Conservation (phyloP, 1,284 basidiomycete species). For the Serendipita sp. region DNA sequence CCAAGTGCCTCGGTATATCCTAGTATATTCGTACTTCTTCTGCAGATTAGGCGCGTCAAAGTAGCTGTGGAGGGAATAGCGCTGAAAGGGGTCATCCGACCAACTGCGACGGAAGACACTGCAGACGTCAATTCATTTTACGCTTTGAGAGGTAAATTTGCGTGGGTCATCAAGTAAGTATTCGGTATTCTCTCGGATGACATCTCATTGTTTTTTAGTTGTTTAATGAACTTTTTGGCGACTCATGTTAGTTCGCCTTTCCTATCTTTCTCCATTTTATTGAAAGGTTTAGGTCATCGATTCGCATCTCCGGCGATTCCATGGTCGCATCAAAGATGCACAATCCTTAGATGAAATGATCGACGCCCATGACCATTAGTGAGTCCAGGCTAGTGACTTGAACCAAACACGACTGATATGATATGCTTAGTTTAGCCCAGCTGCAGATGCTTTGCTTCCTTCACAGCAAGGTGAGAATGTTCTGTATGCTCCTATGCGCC, state of each 20-base stretch:
- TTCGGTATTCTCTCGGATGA: neutral
- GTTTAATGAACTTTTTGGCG: neutral
- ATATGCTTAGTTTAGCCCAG: slow-evolving; percentile 37
- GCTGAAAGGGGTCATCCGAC: slow-evolving; percentile 32
- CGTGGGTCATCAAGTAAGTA: slow-evolving; percentile 74
- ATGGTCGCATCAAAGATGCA: slow-evolving; percentile 36
- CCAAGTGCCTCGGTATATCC: slow-evolving; percentile 45
- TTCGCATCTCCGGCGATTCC: slow-evolving; percentile 42
- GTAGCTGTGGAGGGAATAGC: slow-evolving; percentile 52
- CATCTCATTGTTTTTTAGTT: neutral
- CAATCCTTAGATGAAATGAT: slow-evolving; percentile 68
- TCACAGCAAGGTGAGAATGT: slow-evolving; percentile 38
- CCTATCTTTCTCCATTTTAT: slow-evolving; percentile 40
- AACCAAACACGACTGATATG: slow-evolving; percentile 3
- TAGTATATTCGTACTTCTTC: slow-evolving; percentile 59
- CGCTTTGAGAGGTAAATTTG: slow-evolving; percentile 55
- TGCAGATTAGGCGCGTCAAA: slow-evolving; percentile 64
- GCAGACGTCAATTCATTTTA: slow-evolving; percentile 48
- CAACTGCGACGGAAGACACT: slow-evolving; percentile 24
- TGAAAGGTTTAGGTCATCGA: slow-evolving; percentile 43
- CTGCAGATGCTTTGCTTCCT: slow-evolving; percentile 55
- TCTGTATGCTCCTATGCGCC: neutral
- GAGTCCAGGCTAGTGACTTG: slow-evolving; percentile 20
- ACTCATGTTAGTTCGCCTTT: slow-evolving; percentile 28
- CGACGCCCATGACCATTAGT: slow-evolving; percentile 57